Conservation (phyloP, 345 rosid species). For the Populus alba region DNA sequence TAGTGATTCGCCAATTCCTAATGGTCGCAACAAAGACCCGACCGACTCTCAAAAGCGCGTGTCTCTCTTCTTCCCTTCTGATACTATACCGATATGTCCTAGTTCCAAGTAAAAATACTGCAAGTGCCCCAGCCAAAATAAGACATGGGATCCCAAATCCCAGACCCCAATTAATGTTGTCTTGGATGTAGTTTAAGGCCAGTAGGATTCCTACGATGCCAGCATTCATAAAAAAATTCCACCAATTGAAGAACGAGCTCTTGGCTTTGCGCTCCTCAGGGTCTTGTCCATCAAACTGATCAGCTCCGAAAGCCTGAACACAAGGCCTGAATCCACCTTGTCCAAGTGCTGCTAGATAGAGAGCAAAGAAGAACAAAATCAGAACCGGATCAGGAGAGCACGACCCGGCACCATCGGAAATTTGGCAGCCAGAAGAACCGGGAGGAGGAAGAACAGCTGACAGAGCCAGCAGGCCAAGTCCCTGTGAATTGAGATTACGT, state of each 20-base stretch:
- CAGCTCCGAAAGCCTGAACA: slow-evolving; percentile 30
- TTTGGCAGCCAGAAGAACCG: slow-evolving; percentile 8
- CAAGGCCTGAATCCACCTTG: slow-evolving; percentile 31
- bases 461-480: slow-evolving; percentile 25
- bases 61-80: slow-evolving; percentile 11
- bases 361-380: slow-evolving; percentile 19
- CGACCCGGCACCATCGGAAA: neutral
- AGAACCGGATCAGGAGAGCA: slow-evolving; percentile 5
- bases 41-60: slow-evolving; percentile 16
- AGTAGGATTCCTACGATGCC: slow-evolving; percentile 1
- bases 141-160: slow-evolving; percentile 28
- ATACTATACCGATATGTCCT: slow-evolving; percentile 13
- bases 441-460: slow-evolving; percentile 14
- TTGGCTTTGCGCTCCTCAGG: slow-evolving; percentile 20
- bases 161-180: slow-evolving; percentile 23
- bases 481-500: slow-evolving; percentile 12
- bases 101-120: slow-evolving; percentile 17
- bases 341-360: slow-evolving; percentile 20
- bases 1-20: slow-evolving; percentile 11
- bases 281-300: slow-evolving; percentile 25
- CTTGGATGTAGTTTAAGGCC: slow-evolving; percentile 20
- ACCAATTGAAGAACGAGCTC: slow-evolving; percentile 32
- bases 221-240: slow-evolving; percentile 10
- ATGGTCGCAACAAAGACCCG: slow-evolving; percentile 6
- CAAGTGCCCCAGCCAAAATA: slow-evolving; percentile 13